These are phyloP conservation scores for Dactylonectria estremocensis DNA, from an alignment of 2,329 filamentous ascomycete species.

Conservation along the genomic window DNA sequence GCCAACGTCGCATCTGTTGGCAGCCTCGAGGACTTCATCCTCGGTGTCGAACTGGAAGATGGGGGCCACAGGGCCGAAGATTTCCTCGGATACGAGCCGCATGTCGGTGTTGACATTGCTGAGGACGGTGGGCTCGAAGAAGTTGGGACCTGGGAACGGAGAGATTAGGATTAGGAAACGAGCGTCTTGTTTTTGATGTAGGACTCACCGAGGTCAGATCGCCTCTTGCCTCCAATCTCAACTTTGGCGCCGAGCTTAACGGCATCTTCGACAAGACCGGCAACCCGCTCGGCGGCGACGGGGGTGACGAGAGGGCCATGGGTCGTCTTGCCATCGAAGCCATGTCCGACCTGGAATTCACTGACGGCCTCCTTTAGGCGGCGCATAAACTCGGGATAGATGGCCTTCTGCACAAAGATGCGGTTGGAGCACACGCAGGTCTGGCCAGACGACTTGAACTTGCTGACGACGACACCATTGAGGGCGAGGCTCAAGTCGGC, in stretches of 20 bases:
- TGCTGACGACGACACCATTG: slow-evolving; percentile 76
- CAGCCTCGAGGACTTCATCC: slow-evolving; percentile 77
- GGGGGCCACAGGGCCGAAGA: slow-evolving; percentile 81
- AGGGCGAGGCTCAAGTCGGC: slow-evolving; percentile 79
- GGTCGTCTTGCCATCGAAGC: slow-evolving; percentile 69
- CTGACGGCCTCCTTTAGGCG: slow-evolving; percentile 78
- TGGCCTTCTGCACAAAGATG: slow-evolving; percentile 79
- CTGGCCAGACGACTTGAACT: slow-evolving; percentile 92
- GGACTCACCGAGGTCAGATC: slow-evolving; percentile 69
- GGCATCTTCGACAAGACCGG: slow-evolving; percentile 76
- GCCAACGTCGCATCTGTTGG: slow-evolving; percentile 79
- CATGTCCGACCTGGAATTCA: slow-evolving; percentile 78
- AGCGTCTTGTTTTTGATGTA: too few species aligned
- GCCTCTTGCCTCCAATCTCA: slow-evolving; percentile 72
- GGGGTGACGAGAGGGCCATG: slow-evolving; percentile 78
- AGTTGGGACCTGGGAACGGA: slow-evolving; percentile 63
- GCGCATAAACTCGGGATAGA: slow-evolving; percentile 79
- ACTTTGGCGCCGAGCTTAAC: slow-evolving; percentile 74
- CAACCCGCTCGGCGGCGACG: slow-evolving; percentile 68
- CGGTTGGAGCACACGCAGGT: slow-evolving; percentile 91
- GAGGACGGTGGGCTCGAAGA: slow-evolving; percentile 81
- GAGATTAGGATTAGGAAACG: slow-evolving; percentile 30
- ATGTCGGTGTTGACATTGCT: slow-evolving; percentile 78
- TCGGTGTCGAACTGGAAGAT: slow-evolving; percentile 81
- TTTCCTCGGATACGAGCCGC: slow-evolving; percentile 79